These are phyloP conservation scores for Fusarium cyanostomum DNA, from an alignment of 2,329 filamentous ascomycete species.

Conservation along the genomic window DNA sequence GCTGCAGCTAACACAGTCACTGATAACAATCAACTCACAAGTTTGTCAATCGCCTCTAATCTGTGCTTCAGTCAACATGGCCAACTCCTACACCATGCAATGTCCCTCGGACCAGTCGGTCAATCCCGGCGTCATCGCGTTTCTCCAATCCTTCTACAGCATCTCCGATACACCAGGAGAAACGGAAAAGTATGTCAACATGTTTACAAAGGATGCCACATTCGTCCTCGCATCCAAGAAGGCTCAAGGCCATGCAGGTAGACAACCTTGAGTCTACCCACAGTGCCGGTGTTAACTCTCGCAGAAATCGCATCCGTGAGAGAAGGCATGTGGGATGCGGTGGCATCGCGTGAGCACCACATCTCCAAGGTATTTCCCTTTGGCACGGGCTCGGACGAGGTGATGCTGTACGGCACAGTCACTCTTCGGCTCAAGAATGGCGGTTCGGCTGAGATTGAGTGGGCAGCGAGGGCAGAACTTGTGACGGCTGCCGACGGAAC, in stretches of 20 bases:
- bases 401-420: constrained; percentile 32
- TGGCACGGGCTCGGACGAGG: constrained; percentile 15
- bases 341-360: constrained; percentile 28
- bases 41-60: neutral
- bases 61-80: constrained; percentile 10
- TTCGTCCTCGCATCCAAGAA: constrained; percentile 29
- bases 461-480: constrained; percentile 26
- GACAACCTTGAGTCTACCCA: accelerated
- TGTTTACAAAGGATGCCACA: constrained; percentile 24
- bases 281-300: neutral
- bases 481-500: constrained; percentile 15
- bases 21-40: neutral
- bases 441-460: constrained; percentile 26
- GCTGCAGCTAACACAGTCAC: neutral
- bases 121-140: constrained; percentile 18
- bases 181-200: constrained; percentile 27
- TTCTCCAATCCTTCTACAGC: constrained; percentile 21
- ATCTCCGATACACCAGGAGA: constrained; percentile 30
- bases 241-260: constrained; percentile 20
- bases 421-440: constrained; percentile 31
- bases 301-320: constrained; percentile 27
- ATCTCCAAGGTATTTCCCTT: constrained; percentile 26
- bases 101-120: constrained; percentile 24
- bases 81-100: constrained; percentile 20
- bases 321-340: constrained; percentile 34